phyloP scores from a whole-genome alignment of 352 stramenopile species.

The Globisporangium okanoganense region DNA sequence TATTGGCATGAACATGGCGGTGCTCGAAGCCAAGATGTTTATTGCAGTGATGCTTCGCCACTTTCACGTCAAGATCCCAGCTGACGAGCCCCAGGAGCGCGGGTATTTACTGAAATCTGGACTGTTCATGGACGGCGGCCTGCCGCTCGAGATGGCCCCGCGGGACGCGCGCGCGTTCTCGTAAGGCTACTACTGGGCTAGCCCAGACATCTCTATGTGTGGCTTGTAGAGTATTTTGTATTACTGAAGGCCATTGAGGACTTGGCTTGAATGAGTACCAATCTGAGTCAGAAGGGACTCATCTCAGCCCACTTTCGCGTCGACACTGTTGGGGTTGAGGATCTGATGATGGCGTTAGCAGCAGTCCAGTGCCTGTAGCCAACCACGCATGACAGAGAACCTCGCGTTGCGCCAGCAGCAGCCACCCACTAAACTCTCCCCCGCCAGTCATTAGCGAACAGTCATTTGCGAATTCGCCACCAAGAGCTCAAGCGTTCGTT shows the following conservation, averaged over 20 bases:
- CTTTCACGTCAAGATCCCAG: constrained; percentile 42
- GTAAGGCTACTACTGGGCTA: not conserved
- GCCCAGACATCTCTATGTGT: too few species aligned
- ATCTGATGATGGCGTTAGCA: too few species aligned
- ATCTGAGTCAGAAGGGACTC: too few species aligned
- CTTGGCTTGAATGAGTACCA: too few species aligned
- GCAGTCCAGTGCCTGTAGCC: too few species aligned
- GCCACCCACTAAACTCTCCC: not conserved
- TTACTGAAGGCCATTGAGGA: too few species aligned
- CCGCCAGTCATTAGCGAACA: too few species aligned
- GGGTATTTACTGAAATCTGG: constrained; percentile 52
- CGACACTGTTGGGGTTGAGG: too few species aligned
- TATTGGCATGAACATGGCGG: constrained; percentile 67
- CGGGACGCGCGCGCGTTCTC: constrained; percentile 9
- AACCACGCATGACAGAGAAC: not conserved
- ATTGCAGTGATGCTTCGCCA: constrained; percentile 39
- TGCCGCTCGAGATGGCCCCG: constrained; percentile 42
- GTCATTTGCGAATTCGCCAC: not conserved
- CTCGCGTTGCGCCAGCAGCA: not conserved
- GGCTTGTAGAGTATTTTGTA: too few species aligned
- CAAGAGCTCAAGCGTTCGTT: not conserved
- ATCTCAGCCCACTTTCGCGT: too few species aligned
- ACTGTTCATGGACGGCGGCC: constrained; percentile 45
- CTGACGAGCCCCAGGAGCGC: constrained; percentile 33
- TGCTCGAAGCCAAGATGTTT: constrained; percentile 65